A percentile compares a stretch with the other conserved stretches of the same genome.
Conservation (phyloP, 768 basidiomycete genomes). For the Termitomyces sp. region DNA sequence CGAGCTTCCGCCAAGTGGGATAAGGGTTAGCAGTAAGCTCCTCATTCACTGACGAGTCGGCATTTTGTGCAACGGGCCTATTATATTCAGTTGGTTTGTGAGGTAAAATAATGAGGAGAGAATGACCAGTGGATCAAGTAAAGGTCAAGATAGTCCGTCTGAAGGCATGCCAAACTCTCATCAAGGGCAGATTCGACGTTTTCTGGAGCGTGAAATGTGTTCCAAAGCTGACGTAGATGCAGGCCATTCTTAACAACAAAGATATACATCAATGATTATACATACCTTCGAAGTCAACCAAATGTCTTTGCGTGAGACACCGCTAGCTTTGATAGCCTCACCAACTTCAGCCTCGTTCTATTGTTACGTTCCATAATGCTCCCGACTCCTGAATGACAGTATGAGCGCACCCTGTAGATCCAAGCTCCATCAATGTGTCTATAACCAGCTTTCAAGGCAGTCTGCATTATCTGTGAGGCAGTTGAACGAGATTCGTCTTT, state of each 20-base stretch:
- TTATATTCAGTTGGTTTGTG: background rate
- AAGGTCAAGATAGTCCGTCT: slow-evolving; percentile 31
- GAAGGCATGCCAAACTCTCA: slow-evolving; percentile 24
- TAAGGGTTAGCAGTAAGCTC: slow-evolving; percentile 65
- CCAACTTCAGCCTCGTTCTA: slow-evolving; percentile 69
- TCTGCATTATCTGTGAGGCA: slow-evolving; percentile 21
- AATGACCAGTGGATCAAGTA: slow-evolving; percentile 76
- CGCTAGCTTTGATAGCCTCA: slow-evolving; percentile 49
- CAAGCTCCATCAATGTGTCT: slow-evolving; percentile 72
- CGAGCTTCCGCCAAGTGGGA: slow-evolving; percentile 77
- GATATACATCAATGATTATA: background rate
- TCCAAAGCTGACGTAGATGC: slow-evolving; percentile 47
- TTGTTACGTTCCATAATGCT: slow-evolving; percentile 15
- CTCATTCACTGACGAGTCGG: slow-evolving; percentile 34
- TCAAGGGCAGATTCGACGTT: slow-evolving; percentile 65
- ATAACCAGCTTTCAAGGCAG: slow-evolving; percentile 58
- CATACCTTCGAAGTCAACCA: slow-evolving; percentile 62
- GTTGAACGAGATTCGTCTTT: background rate
- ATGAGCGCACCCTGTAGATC: slow-evolving; percentile 48
- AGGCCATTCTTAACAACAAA: background rate
- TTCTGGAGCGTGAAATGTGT: slow-evolving; percentile 67
- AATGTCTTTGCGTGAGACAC: slow-evolving; percentile 54
- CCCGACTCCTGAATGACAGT: background rate
- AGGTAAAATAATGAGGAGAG: background rate
- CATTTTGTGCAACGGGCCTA: slow-evolving; percentile 67